Base-by-base conservation (phyloP, 352 stramenopile species). In the Pythium aphanidermatum region DNA sequence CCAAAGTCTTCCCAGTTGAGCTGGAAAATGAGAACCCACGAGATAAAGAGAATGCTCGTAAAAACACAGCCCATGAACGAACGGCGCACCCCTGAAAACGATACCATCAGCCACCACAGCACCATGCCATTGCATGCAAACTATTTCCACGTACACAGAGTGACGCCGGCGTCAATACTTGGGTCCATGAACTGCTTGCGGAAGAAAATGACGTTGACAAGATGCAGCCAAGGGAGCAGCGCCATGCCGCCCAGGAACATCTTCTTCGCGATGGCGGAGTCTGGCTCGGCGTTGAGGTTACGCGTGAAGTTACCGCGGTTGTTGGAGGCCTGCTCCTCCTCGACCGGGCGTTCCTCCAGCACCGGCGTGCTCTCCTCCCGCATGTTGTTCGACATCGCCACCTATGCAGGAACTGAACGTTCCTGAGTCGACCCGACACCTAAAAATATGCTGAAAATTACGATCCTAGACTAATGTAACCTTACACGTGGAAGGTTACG, bases 231-330 rank as follows among this genome's bases (percentile, higher is more conserved):
- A 31, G 82, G 82, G 39, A 93, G 60, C 37, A 87, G 69, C 34
- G 58, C 48, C 17, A 86, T 51, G 0, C 82, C 82, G 45, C 82
- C 82, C 16, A 93, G 58, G 49, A 93, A 93, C 74, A 93, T 89
- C 62, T 93, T 93, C 36, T 55, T 65, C 27, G 82, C 82, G 47
- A 93, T 74, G 8, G 46, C 55, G 30, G 75, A 69, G 45, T 93
- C 79, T 23, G 71, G 42, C 57, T 93, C 82, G 38, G 77, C 75
- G 62, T 86, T 89, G 31, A 88, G 47, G 65, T 93, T 93, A 19
- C 82, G 78, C 58, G 82, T 93, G 38, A 93, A 91, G 63, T 93
- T 93, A 45, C 78, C 81, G 34, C 77, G 78, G 61, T 90, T 92
- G 67, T 92, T 90, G 45, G 29, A 39, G 33, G 55, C 32, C 19